phyloP scores from a whole-genome alignment of 2,329 filamentous ascomycete species.

The Orbilia blumenaviensis region DNA sequence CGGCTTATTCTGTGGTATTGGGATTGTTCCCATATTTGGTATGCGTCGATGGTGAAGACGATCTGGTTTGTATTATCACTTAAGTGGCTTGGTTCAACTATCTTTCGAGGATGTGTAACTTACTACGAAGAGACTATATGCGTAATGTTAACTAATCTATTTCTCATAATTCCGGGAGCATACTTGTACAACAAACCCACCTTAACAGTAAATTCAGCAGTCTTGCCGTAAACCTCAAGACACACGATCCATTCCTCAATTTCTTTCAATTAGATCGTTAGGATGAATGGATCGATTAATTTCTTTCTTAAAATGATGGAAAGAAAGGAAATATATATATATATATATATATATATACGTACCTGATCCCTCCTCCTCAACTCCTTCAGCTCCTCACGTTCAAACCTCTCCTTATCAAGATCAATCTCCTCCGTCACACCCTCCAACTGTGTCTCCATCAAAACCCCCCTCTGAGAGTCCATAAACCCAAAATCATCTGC shows the following conservation, averaged over 20 bases:
- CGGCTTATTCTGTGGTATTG: constrained; percentile 35
- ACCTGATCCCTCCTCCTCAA: constrained; percentile 35
- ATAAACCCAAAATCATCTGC: constrained; percentile 18
- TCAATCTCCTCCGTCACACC: constrained; percentile 36
- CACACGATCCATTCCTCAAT: constrained; percentile 31
- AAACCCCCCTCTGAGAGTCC: constrained; percentile 31
- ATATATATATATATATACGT: neutral
- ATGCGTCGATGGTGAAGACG: constrained; percentile 26
- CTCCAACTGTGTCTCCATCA: constrained; percentile 25
- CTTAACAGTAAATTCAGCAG: constrained; percentile 23
- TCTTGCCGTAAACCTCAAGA: constrained; percentile 17
- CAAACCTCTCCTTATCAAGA: constrained; percentile 44
- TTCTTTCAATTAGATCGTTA: constrained; percentile 7
- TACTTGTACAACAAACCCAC: neutral
- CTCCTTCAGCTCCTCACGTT: constrained; percentile 36
- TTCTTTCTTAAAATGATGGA: too few species aligned
- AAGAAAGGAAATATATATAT: neutral
- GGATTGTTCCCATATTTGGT: constrained; percentile 22
- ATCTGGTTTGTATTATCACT: constrained; percentile 8
- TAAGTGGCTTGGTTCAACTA: too few species aligned
- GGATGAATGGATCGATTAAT: too few species aligned
- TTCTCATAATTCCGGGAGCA: neutral
- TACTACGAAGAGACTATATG: constrained; percentile 35
- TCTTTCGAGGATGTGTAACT: neutral
- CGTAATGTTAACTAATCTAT: neutral